Evolutionary conservation across 345 rosid species (phyloP).

Genomic region (Lepidium didymum): DNA sequence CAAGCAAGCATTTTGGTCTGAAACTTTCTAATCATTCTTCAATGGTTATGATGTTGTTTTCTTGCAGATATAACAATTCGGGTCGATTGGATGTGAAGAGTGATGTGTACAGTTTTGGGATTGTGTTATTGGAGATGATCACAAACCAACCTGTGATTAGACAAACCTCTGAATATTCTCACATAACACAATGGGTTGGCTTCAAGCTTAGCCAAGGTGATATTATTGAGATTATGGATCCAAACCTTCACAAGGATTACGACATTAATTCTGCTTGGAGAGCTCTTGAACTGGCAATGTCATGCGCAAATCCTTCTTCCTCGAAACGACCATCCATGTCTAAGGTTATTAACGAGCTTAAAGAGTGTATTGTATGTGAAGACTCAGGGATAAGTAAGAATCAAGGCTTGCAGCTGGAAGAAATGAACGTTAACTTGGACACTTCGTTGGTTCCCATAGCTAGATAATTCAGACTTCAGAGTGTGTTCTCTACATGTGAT

Average conservation of each 20-base stretch:
- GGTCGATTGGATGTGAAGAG: not conserved
- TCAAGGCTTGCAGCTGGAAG: not conserved
- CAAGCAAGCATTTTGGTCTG: not conserved
- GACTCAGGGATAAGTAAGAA: not conserved
- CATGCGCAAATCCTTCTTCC: not conserved
- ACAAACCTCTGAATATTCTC: too few relatives aligned
- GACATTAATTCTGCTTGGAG: conserved; percentile 1
- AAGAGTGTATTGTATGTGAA: not conserved
- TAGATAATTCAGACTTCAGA: not conserved
- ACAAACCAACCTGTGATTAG: too few relatives aligned
- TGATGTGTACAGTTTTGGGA: too few relatives aligned
- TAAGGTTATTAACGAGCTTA: not conserved
- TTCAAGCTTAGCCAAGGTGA: too few relatives aligned
- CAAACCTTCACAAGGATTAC: too few relatives aligned
- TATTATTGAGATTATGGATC: too few relatives aligned
- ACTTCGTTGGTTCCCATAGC: not conserved
- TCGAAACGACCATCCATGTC: not conserved
- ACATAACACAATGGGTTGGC: too few relatives aligned
- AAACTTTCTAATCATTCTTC: not conserved
- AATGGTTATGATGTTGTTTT: not conserved
- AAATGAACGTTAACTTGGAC: not conserved
- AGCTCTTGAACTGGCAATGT: conserved; percentile 9
- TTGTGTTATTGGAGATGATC: too few relatives aligned
- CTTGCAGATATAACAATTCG: not conserved
- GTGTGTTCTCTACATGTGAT: not conserved